A percentile compares a stretch with the other conserved stretches of the same genome.
Conservation (phyloP, 768 basidiomycete genomes). For the Podaxis pistillaris region DNA sequence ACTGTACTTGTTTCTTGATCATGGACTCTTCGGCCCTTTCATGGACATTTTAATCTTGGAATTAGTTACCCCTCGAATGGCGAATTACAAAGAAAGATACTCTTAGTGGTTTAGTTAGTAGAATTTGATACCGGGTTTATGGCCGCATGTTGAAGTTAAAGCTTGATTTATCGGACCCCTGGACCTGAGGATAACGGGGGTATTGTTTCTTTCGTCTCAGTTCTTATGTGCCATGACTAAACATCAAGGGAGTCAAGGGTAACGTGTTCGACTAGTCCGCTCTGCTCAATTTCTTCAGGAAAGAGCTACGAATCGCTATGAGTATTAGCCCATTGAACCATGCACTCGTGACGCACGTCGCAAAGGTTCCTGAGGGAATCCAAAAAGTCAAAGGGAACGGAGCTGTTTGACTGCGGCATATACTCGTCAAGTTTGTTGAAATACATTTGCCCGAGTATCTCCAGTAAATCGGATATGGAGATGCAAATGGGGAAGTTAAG, state of each 20-base stretch:
- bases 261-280: not conserved
- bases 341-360: not conserved
- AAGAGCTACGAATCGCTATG: not conserved
- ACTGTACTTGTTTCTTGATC: constrained; percentile 5
- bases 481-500: not conserved
- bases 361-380: not conserved
- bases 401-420: not conserved
- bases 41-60: not conserved
- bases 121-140: not conserved
- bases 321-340: not conserved
- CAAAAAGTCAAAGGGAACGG: not conserved
- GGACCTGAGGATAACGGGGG: not conserved
- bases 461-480: not conserved
- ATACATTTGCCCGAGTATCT: not conserved
- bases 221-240: too few species aligned
- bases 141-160: not conserved
- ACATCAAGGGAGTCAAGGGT: not conserved
- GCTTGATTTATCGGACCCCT: not conserved
- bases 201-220: too few species aligned
- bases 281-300: not conserved
- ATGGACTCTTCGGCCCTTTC: not conserved
- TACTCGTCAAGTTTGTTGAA: not conserved
- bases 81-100: not conserved
- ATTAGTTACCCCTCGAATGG: not conserved
- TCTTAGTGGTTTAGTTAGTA: not conserved